Evolutionary conservation across 2,329 filamentous ascomycete species (phyloP).

Genomic region (Cercospora berteroae): DNA sequence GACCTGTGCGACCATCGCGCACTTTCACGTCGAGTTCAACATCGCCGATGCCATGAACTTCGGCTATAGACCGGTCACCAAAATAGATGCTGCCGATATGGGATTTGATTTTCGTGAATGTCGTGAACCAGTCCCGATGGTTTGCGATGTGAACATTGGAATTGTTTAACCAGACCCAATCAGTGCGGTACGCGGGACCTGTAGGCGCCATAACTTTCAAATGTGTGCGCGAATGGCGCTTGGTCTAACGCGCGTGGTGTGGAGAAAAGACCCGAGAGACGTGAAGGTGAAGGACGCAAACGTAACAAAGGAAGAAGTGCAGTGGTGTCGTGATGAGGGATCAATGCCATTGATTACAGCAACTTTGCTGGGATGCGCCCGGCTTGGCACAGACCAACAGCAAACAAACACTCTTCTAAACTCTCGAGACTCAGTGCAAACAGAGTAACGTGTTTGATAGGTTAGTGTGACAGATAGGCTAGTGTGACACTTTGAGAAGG

Average conservation of each 20-base stretch:
- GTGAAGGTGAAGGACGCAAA: no score
- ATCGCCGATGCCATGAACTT: constrained; percentile 9
- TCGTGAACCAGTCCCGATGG: constrained; percentile 26
- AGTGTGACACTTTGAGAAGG: no score
- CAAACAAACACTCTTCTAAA: no score
- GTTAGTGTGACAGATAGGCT: no score
- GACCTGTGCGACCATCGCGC: not conserved
- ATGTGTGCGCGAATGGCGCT: not conserved
- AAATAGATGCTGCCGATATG: not conserved
- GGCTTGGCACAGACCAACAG: no score
- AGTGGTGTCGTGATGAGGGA: no score
- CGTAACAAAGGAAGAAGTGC: no score
- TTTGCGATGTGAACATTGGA: constrained; percentile 26
- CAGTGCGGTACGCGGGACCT: constrained; percentile 20
- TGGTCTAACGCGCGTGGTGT: not conserved
- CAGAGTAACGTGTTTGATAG: no score
- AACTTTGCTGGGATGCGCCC: no score
- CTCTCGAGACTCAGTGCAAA: no score
- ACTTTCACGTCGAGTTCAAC: constrained; percentile 13
- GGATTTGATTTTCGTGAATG: constrained; percentile 4
- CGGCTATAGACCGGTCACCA: not conserved
- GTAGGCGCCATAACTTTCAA: constrained; percentile 20
- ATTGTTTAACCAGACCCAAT: constrained; percentile 26
- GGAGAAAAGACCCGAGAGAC: no score
- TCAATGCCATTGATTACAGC: no score